A percentile compares a stretch with the other conserved stretches of the same genome.
These are phyloP conservation scores for Melastoma candidum DNA, from an alignment of 441 rosid genomes.

Conservation along the genomic window DNA sequence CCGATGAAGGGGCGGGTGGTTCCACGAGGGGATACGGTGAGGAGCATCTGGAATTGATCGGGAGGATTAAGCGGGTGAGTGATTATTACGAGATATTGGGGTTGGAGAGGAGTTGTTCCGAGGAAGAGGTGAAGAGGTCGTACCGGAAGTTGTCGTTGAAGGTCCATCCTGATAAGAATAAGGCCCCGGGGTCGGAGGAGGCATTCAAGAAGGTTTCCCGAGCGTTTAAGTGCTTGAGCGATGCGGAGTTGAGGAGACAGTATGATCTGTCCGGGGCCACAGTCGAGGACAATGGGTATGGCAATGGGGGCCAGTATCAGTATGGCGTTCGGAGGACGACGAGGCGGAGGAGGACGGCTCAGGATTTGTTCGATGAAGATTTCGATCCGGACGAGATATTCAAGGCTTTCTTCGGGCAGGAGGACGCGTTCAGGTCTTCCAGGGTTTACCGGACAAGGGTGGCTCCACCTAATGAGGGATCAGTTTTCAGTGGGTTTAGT, in stretches of 20 bases:
- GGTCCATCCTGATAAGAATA: constrained; percentile 68
- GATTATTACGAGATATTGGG: constrained; percentile 50
- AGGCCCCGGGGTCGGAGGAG: constrained; percentile 59
- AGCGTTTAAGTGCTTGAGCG: constrained; percentile 54
- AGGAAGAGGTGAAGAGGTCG: constrained; percentile 48
- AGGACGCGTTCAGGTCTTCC: constrained; percentile 25
- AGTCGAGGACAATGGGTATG: constrained; percentile 39
- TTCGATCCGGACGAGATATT: constrained; percentile 55
- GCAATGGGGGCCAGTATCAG: constrained; percentile 33
- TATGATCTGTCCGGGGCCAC: constrained; percentile 44
- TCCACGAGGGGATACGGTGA: constrained; percentile 30
- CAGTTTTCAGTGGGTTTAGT: constrained; percentile 29
- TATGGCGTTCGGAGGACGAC: constrained; percentile 31
- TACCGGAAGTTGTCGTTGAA: constrained; percentile 55
- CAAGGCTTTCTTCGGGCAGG: constrained; percentile 39
- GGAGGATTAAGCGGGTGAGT: constrained; percentile 29
- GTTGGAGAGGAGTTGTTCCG: constrained; percentile 39
- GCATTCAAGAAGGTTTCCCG: constrained; percentile 53
- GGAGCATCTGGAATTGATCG: constrained; percentile 33
- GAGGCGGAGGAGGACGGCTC: constrained; percentile 31
- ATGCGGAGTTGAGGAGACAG: constrained; percentile 39
- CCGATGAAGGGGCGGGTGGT: constrained; percentile 14
- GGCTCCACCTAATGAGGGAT: constrained; percentile 33
- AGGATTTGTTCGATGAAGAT: constrained; percentile 35
- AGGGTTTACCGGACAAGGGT: constrained; percentile 38